Conservation (phyloP, 1,284 basidiomycete species). For the Leccinum colubrinum region DNA sequence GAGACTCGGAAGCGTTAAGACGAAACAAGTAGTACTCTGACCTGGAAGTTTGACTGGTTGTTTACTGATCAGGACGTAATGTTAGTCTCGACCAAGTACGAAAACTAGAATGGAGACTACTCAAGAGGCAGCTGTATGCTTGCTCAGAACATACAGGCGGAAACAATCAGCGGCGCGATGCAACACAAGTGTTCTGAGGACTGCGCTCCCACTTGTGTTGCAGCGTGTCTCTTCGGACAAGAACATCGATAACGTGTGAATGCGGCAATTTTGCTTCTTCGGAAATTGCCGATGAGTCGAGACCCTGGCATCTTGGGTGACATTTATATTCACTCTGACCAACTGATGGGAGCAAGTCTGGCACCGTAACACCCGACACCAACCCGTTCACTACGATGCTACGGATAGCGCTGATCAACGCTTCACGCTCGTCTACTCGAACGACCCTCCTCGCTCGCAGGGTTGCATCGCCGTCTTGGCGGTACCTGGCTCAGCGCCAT, state of each 20-base stretch:
- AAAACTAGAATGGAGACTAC: not conserved
- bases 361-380: not conserved
- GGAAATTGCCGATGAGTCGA: slow-evolving; percentile 7
- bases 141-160: not conserved
- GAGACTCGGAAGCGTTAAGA: not conserved
- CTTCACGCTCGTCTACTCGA: slow-evolving; percentile 14
- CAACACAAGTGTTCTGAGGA: slow-evolving; percentile 44
- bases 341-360: not conserved
- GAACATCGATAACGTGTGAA: not conserved
- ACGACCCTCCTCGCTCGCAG: slow-evolving; percentile 6
- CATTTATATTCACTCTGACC: not conserved
- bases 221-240: slow-evolving; percentile 8
- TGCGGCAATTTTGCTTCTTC: not conserved
- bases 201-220: slow-evolving; percentile 45
- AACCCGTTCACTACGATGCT: slow-evolving; percentile 21
- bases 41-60: not conserved
- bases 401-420: slow-evolving; percentile 18
- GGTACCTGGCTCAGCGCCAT: slow-evolving; percentile 16
- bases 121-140: not conserved
- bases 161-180: slow-evolving; percentile 7
- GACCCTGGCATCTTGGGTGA: not conserved
- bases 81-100: not conserved
- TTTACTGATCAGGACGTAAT: not conserved
- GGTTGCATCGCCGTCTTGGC: slow-evolving; percentile 9
- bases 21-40: not conserved